Evolutionary conservation across 2,329 filamentous ascomycete genomes (phyloP).

Genomic region (Stagonosporopsis vannaccii): DNA sequence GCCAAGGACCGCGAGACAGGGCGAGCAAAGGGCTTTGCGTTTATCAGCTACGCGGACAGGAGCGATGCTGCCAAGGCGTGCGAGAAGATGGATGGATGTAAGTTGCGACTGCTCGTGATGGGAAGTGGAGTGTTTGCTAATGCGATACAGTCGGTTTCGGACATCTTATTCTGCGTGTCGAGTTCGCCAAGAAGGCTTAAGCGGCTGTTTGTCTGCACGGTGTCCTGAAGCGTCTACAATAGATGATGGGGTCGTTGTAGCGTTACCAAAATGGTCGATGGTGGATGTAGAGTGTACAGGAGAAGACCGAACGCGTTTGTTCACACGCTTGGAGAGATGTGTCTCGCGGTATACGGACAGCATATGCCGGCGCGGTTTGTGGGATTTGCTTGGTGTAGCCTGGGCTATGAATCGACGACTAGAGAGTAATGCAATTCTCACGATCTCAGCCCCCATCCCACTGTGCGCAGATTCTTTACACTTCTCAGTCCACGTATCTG

Average conservation of each 20-base stretch:
- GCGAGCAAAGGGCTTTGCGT: slow-evolving; percentile 96
- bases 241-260: background rate
- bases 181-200: slow-evolving; percentile 75
- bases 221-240: background rate
- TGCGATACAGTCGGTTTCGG: slow-evolving; percentile 69
- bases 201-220: background rate
- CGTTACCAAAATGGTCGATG: background rate
- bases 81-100: slow-evolving; percentile 96
- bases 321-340: background rate
- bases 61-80: slow-evolving; percentile 89
- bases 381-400: background rate
- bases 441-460: background rate
- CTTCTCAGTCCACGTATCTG: background rate
- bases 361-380: background rate
- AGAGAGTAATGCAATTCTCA: slow-evolving; percentile 19
- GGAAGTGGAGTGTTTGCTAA: slow-evolving; percentile 23
- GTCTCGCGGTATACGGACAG: background rate
- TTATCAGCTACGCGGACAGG: slow-evolving; percentile 95
- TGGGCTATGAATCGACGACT: slow-evolving; percentile 2
- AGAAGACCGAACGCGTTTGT: background rate
- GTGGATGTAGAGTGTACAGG: background rate
- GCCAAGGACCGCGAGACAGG: slow-evolving; percentile 98
- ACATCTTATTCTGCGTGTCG: slow-evolving; percentile 84
- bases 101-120: slow-evolving; percentile 42
- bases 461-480: background rate